phyloP scores from a whole-genome alignment of 2,329 filamentous ascomycete species.

The Penicillium concentricum region DNA sequence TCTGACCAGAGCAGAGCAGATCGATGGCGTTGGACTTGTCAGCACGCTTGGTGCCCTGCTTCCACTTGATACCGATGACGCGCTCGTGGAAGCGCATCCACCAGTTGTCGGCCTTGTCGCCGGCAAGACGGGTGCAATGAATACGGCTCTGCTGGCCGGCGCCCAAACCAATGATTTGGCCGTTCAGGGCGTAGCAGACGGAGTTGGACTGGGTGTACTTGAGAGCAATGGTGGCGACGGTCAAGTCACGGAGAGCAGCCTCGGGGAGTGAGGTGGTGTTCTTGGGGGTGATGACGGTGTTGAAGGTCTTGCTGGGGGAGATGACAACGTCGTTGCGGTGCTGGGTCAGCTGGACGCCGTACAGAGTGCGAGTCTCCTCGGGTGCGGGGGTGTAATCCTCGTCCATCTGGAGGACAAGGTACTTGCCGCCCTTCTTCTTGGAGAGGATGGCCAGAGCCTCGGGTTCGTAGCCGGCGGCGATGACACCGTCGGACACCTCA shows the following conservation, averaged over 20 bases:
- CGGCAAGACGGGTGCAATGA: conserved; percentile 94
- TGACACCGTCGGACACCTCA: conserved; percentile 95
- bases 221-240: conserved; percentile 91
- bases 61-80: conserved; percentile 87
- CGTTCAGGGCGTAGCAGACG: conserved; percentile 93
- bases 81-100: conserved; percentile 98
- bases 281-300: conserved; percentile 82
- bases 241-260: conserved; percentile 80
- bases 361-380: conserved; percentile 81
- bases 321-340: conserved; percentile 91
- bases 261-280: conserved; percentile 70
- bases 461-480: conserved; percentile 81
- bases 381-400: conserved; percentile 73
- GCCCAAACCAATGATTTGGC: conserved; percentile 89
- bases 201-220: conserved; percentile 99
- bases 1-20: conserved; percentile 84
- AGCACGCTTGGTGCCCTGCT: conserved; percentile 92
- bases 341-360: conserved; percentile 84
- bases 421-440: conserved; percentile 98
- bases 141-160: conserved; percentile 97
- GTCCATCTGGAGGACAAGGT: conserved; percentile 94
- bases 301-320: conserved; percentile 76
- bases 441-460: conserved; percentile 86
- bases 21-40: conserved; percentile 99
- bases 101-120: conserved; percentile 99